Conservation (phyloP, 1,139 yeast species). For the Yamadazyma taylorii region DNA sequence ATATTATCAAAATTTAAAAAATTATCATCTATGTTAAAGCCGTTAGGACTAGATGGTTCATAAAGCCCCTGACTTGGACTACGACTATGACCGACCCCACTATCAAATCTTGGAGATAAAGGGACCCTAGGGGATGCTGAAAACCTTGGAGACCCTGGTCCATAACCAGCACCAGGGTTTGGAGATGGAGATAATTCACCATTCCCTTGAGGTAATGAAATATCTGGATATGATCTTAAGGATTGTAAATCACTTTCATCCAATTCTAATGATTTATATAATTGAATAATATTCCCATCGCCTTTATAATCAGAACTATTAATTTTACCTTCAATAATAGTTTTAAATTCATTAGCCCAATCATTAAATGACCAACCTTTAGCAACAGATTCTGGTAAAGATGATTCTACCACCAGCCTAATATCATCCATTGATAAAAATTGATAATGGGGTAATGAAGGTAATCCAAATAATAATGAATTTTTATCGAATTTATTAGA, state of each 20-base stretch:
- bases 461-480: slow-evolving; percentile 55
- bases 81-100: not conserved
- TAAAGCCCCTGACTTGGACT: not conserved
- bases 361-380: slow-evolving; percentile 32
- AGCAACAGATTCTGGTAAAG: slow-evolving; percentile 27
- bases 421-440: slow-evolving; percentile 46
- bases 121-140: slow-evolving; percentile 1
- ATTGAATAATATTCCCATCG: slow-evolving; percentile 31
- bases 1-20: slow-evolving; percentile 10
- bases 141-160: slow-evolving; percentile 19
- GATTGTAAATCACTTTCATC: slow-evolving; percentile 17
- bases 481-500: slow-evolving; percentile 46
- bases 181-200: slow-evolving; percentile 15
- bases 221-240: slow-evolving; percentile 17
- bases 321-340: slow-evolving; percentile 33
- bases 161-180: slow-evolving; percentile 7
- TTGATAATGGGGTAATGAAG: slow-evolving; percentile 55
- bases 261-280: slow-evolving; percentile 25
- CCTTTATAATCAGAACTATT: slow-evolving; percentile 25
- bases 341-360: slow-evolving; percentile 38
- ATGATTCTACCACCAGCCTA: slow-evolving; percentile 29
- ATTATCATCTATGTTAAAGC: slow-evolving; percentile 7
- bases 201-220: slow-evolving; percentile 17
- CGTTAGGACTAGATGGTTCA: slow-evolving; percentile 15
- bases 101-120: not conserved